phyloP scores from a whole-genome alignment of 208 protist species.

The Leishmania gerbilli region DNA sequence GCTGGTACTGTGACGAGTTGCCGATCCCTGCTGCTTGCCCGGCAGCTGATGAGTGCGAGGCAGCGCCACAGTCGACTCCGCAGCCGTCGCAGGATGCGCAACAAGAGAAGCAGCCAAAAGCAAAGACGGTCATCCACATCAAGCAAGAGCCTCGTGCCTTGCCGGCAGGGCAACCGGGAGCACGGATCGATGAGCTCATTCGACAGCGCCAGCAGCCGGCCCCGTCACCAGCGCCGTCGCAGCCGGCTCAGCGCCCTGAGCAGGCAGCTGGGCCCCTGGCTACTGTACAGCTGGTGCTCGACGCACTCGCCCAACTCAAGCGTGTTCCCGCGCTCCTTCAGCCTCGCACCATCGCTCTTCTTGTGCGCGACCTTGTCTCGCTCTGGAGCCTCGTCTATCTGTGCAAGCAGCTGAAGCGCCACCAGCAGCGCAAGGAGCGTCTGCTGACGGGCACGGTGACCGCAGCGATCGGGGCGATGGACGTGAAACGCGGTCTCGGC shows the following conservation, averaged over 20 bases:
- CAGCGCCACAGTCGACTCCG: neutral
- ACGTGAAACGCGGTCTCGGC: neutral
- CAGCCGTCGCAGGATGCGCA: neutral
- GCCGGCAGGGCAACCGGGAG: slow-evolving; percentile 4
- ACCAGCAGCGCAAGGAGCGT: slow-evolving; percentile 24
- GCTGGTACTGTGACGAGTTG: slow-evolving; percentile 29
- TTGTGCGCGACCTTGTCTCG: slow-evolving; percentile 15
- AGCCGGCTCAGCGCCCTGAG: neutral
- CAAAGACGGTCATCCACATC: neutral
- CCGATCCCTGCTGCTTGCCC: neutral
- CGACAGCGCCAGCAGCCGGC: slow-evolving; percentile 7
- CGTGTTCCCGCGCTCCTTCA: slow-evolving; percentile 16
- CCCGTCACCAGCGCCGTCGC: neutral
- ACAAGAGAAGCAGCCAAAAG: neutral
- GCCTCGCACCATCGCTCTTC: slow-evolving; percentile 21
- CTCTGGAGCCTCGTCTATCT: slow-evolving; percentile 32
- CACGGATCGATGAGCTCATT: slow-evolving; percentile 21
- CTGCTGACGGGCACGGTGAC: slow-evolving; percentile 9
- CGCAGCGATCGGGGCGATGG: neutral
- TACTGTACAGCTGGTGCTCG: slow-evolving; percentile 18
- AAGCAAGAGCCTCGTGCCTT: neutral
- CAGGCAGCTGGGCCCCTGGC: slow-evolving; percentile 17
- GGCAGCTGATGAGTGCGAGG: neutral
- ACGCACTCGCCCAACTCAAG: slow-evolving; percentile 18
- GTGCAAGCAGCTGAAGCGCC: slow-evolving; percentile 21